Conservation (phyloP, 495 filamentous ascomycete genomes). For the Lichenothelia convexa region DNA sequence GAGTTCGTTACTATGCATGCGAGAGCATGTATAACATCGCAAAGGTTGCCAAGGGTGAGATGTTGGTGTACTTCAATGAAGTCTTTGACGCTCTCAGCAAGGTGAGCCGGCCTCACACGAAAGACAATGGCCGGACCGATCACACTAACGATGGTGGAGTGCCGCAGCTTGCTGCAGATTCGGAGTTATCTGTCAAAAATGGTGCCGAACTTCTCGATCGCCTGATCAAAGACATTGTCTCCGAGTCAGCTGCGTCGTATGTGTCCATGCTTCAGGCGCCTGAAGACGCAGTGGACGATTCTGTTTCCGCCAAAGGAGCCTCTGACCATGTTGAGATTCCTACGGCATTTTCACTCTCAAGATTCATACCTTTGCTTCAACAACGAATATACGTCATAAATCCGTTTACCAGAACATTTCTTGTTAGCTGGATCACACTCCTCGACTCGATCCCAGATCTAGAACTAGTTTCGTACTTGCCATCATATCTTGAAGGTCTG, state of each 20-base stretch:
- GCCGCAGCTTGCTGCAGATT: conserved; percentile 74
- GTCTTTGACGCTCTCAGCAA: conserved; percentile 96
- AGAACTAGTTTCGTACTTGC: conserved; percentile 82
- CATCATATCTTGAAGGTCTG: conserved; percentile 77
- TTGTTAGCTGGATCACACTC: conserved; percentile 90
- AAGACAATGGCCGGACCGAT: neutral
- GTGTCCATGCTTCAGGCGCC: conserved; percentile 60
- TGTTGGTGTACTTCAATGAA: conserved; percentile 88
- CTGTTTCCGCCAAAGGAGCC: conserved; percentile 30
- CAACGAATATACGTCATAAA: conserved; percentile 88
- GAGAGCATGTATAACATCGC: conserved; percentile 99
- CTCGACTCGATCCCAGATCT: conserved; percentile 94
- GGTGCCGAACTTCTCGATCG: conserved; percentile 93
- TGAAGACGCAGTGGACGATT: conserved; percentile 31
- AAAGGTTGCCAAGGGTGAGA: conserved; percentile 96
- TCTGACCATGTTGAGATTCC: conserved; percentile 40
- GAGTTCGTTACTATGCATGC: conserved; percentile 96
- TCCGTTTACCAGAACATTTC: conserved; percentile 82
- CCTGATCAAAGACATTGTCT: conserved; percentile 92
- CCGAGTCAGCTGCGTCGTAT: conserved; percentile 90
- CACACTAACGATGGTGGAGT: neutral
- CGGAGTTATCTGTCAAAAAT: conserved; percentile 94
- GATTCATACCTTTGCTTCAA: conserved; percentile 82
- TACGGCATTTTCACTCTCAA: conserved; percentile 79
- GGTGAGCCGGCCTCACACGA: conserved; percentile 30